Evolutionary conservation across 257 asterid genomes (phyloP).

Genomic region (Solanum bukasovii): DNA sequence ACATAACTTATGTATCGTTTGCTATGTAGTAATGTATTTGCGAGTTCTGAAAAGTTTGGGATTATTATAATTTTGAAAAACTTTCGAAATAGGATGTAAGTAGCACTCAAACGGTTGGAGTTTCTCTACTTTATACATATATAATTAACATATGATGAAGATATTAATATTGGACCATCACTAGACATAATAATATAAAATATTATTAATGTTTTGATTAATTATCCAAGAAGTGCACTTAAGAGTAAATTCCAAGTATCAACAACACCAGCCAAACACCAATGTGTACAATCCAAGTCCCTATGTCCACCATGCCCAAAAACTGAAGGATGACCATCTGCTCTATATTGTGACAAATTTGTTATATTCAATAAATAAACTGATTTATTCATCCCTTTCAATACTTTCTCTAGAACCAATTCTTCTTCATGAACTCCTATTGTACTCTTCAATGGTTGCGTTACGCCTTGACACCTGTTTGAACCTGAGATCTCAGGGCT

Average conservation of each 20-base stretch:
- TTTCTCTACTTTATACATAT: neutral
- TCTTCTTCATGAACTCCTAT: slow-evolving; percentile 10
- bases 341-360: slow-evolving; percentile 22
- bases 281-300: slow-evolving; percentile 36
- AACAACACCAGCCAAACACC: slow-evolving; percentile 45
- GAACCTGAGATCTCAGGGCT: neutral
- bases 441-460: neutral
- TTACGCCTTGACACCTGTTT: neutral
- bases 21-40: neutral
- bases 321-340: slow-evolving; percentile 40
- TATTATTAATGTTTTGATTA: neutral
- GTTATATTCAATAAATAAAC: slow-evolving; percentile 26
- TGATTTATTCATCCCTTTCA: neutral
- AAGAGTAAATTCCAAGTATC: slow-evolving; percentile 41
- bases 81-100: neutral
- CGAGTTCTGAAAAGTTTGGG: accelerated
- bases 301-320: slow-evolving; percentile 19
- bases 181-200: neutral
- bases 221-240: slow-evolving; percentile 1
- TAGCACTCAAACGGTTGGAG: neutral
- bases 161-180: neutral
- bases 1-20: neutral
- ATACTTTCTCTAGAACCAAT: slow-evolving; percentile 12
- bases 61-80: no score
- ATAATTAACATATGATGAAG: neutral